Conservation (phyloP, 345 rosid genomes). For the Garcia nutans region DNA sequence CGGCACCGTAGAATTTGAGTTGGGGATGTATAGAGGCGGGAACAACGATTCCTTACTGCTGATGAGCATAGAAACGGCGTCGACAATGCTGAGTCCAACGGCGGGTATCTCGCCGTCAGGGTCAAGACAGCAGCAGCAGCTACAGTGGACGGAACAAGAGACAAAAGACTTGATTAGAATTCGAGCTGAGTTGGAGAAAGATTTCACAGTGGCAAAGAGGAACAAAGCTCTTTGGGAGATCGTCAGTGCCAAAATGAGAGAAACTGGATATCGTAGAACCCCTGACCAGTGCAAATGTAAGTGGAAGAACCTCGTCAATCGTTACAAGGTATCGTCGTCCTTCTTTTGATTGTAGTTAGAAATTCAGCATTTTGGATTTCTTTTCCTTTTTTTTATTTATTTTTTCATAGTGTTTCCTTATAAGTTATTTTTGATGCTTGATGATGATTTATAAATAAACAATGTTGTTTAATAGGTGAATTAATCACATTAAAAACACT, state of each 20-base stretch:
- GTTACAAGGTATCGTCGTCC: slow-evolving; percentile 46
- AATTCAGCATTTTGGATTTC: neutral
- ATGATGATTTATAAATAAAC: no score
- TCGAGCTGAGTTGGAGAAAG: slow-evolving; percentile 51
- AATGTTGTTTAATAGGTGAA: no score
- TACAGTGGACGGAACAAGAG: slow-evolving; percentile 57
- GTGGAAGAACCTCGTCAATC: slow-evolving; percentile 63
- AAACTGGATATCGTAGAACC: slow-evolving; percentile 44
- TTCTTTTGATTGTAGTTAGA: neutral
- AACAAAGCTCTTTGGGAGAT: slow-evolving; percentile 54
- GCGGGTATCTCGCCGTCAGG: slow-evolving; percentile 6
- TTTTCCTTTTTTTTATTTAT: no score
- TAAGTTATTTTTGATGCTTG: no score
- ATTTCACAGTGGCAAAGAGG: slow-evolving; percentile 48
- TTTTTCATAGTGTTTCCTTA: no score
- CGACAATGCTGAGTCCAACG: slow-evolving; percentile 17
- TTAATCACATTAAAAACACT: no score
- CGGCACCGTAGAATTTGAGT: no score
- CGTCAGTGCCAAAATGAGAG: slow-evolving; percentile 44
- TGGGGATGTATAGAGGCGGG: slow-evolving; percentile 20
- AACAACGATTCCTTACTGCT: slow-evolving; percentile 16
- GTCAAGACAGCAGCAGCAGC: slow-evolving; percentile 12
- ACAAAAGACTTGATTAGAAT: slow-evolving; percentile 45
- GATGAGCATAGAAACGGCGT: slow-evolving; percentile 17
- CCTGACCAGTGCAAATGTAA: slow-evolving; percentile 67